Conservation (phyloP, 169 alveolate species). For the Plasmodium chabaudi region DNA sequence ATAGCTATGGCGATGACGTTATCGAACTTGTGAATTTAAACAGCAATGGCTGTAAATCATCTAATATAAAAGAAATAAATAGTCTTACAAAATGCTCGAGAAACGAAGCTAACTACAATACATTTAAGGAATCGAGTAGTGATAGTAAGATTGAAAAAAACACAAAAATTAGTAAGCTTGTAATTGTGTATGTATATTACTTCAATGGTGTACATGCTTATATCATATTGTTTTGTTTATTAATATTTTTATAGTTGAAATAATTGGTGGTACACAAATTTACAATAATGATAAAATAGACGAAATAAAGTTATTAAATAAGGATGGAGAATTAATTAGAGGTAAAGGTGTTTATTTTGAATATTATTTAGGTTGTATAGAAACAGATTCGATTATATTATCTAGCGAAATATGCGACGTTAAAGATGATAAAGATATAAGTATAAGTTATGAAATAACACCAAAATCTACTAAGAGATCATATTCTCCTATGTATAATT, state of each 20-base stretch:
- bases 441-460: slow-evolving; percentile 43
- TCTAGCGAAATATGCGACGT: slow-evolving; percentile 69
- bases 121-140: slow-evolving; percentile 8
- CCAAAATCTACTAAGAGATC: slow-evolving; percentile 66
- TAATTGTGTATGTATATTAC: background rate
- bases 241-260: slow-evolving; percentile 30
- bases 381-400: slow-evolving; percentile 53
- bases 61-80: background rate
- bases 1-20: slow-evolving; percentile 46
- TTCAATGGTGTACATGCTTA: background rate
- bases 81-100: background rate
- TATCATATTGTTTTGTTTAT: background rate
- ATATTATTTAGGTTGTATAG: slow-evolving; percentile 67
- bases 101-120: background rate
- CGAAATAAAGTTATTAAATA: slow-evolving; percentile 38
- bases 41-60: slow-evolving; percentile 19
- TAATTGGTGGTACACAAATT: slow-evolving; percentile 27
- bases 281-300: slow-evolving; percentile 49
- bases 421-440: slow-evolving; percentile 41
- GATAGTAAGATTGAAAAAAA: slow-evolving; percentile 38
- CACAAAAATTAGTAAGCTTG: background rate
- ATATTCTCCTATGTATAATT: slow-evolving; percentile 59
- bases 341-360: slow-evolving; percentile 69
- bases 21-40: slow-evolving; percentile 58
- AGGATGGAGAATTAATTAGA: slow-evolving; percentile 35